Evolutionary conservation across 192 early-diverging fungal genomes (phyloP), one percentile per base, ranked within the genome.

Genomic region (Linnemannia zychae): DNA sequence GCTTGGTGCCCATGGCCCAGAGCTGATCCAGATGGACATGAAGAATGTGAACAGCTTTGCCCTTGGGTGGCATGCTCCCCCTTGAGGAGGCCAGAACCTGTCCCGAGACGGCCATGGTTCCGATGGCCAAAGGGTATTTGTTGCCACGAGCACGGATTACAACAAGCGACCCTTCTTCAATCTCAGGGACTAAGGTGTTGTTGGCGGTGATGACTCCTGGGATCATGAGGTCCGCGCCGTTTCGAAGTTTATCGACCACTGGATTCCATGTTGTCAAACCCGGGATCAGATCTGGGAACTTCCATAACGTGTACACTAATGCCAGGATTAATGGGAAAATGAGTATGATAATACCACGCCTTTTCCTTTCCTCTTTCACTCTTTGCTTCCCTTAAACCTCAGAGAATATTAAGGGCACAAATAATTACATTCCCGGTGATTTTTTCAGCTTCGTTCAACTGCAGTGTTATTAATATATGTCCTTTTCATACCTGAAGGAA

Each of bases 221-320:
- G 63, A 94, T 92, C 95, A 96, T 96, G 24, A 96, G 78, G 84
- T 96, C 94, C 7, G 97, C 97, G 1, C 97, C 96, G 67, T 93
- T 91, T n/a, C 92, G 90, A 34, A 96, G 87, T 74, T 95, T 94
- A 13, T 92, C 83, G 49, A 97, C 79, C 1, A 96, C 96, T 17
- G 89, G 83, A n/a, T 88, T 85, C 84, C 91, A 92, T 11, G 96
- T 96, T 57, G 89, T 91, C 16, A 97, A 60, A 18, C 88, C 89
- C 24, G 95, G 94, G 33, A 95, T 80, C 75, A 95, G 83, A 22
- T 44, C 68, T 0, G 96, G 95, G 78, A 93, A 91, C 76, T 81
- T 85, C 96, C 96, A 96, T 52, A 95, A 88, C 22, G 91, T 94
- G 74, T 97, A 96, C 7, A 97, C 93, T 93, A 68, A 67, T 28